These are phyloP conservation scores for Gonapodya prolifera DNA, from an alignment of 192 early-diverging fungal genomes.

Conservation along the genomic window DNA sequence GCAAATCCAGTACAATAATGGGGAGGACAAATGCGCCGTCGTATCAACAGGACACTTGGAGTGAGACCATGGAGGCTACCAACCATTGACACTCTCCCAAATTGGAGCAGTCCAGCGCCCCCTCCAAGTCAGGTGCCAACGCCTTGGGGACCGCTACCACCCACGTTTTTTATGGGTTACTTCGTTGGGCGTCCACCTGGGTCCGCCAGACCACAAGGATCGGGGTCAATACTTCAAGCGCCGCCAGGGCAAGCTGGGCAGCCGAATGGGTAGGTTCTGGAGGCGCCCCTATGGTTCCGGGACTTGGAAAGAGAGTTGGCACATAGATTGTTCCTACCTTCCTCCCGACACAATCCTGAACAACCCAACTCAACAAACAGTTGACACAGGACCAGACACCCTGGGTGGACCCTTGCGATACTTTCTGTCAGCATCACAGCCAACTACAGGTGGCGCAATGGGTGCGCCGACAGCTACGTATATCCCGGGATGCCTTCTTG, in stretches of 20 bases:
- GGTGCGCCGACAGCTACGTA: not conserved
- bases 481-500: not conserved
- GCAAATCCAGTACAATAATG: not conserved
- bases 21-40: not conserved
- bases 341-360: not conserved
- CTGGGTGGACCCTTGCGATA: not conserved
- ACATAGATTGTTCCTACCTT: not conserved
- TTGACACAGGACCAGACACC: not conserved
- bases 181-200: too few species aligned
- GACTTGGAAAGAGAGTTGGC: not conserved
- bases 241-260: not conserved
- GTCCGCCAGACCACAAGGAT: not conserved
- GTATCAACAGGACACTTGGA: not conserved
- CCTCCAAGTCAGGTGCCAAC: not conserved
- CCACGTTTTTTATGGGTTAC: too few species aligned
- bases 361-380: not conserved
- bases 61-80: not conserved
- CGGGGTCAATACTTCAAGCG: not conserved
- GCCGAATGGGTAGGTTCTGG: not conserved
- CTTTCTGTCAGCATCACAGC: not conserved
- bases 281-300: not conserved
- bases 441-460: not conserved
- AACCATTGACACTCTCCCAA: not conserved
- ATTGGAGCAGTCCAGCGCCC: not conserved
- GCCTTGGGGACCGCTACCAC: not conserved